phyloP scores from a whole-genome alignment of 768 basidiomycete genomes.

The Cystofilobasidium capitatum region DNA sequence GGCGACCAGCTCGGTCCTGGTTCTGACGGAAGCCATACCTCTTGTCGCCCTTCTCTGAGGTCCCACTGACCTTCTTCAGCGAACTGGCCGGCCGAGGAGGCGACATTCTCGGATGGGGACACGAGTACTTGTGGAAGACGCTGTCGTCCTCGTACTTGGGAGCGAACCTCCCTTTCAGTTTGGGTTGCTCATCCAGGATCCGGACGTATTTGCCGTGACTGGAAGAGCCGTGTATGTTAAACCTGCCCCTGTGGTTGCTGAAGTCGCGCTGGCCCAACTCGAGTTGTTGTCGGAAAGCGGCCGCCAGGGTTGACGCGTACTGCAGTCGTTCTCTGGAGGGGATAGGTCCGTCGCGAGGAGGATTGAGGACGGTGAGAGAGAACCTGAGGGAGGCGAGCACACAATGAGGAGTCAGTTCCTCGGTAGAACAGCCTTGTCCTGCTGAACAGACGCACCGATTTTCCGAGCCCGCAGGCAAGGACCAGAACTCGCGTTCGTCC shows the following conservation, averaged over 20 bases:
- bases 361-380: not conserved
- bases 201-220: not conserved
- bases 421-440: not conserved
- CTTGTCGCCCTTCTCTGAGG: too few relatives aligned
- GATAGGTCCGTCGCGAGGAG: not conserved
- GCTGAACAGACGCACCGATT: not conserved
- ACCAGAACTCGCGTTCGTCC: not conserved
- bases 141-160: not conserved
- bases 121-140: not conserved
- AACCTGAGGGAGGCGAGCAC: not conserved
- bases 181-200: not conserved
- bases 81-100: too few relatives aligned
- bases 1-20: too few relatives aligned
- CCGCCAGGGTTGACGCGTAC: not conserved
- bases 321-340: not conserved
- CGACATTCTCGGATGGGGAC: not conserved
- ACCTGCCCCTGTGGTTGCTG: not conserved
- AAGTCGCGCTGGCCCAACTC: not conserved
- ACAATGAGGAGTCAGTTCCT: not conserved
- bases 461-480: not conserved
- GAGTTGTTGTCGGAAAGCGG: not conserved
- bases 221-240: not conserved
- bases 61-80: too few relatives aligned
- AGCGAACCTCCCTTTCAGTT: not conserved
- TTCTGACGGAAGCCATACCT: too few relatives aligned